Conservation (phyloP, 192 early-diverging fungal genomes). For the Helicostylum pulchrum region DNA sequence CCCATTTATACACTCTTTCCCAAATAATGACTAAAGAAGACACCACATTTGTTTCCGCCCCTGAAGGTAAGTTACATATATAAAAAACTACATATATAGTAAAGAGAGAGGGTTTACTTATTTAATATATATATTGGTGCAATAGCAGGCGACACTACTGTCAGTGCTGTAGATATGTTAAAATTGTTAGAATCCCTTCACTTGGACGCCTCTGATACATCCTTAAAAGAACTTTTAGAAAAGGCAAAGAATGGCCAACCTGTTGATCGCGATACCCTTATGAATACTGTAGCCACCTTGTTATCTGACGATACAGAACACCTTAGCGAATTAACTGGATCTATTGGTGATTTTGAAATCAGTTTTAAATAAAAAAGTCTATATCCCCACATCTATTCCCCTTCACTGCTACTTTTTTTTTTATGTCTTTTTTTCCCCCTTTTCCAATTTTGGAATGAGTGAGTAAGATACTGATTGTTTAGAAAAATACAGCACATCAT, state of each 20-base stretch:
- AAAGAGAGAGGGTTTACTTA: no score
- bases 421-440: no score
- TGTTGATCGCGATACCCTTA: constrained; percentile 11
- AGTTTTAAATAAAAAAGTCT: constrained; percentile 5
- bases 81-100: no score
- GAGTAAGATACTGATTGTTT: no score
- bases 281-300: background rate
- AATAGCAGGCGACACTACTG: background rate
- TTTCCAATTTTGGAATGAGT: no score
- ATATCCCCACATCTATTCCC: no score
- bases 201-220: background rate
- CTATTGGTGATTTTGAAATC: constrained; percentile 4
- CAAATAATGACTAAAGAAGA: no score
- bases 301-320: constrained; percentile 1
- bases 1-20: no score
- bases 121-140: no score
- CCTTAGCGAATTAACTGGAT: constrained; percentile 4
- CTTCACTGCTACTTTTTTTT: background rate
- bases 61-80: no score
- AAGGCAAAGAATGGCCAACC: constrained; percentile 1
- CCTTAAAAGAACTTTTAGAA: background rate
- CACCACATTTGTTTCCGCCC: no score
- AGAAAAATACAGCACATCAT: no score
- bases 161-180: constrained; percentile 1
- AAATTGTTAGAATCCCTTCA: constrained; percentile 5